A percentile compares a stretch with the other conserved stretches of the same genome.
These are phyloP conservation scores for Tricholomella constricta DNA, from an alignment of 768 basidiomycete genomes.

Conservation along the genomic window DNA sequence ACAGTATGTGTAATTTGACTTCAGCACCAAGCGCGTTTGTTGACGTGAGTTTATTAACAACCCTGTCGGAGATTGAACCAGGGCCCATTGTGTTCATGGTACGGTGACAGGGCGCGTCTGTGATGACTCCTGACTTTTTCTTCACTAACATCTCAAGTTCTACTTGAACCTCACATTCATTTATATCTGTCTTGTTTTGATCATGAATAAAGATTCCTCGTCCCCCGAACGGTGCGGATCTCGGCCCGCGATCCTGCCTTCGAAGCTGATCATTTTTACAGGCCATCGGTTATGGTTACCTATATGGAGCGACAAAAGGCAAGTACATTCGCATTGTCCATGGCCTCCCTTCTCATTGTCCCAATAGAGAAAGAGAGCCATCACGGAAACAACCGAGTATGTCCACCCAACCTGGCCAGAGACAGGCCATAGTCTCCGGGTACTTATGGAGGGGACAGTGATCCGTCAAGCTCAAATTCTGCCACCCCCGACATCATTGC, in stretches of 20 bases:
- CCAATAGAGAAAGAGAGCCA: slow-evolving; percentile 27
- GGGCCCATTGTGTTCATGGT: neutral
- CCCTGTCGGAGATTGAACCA: slow-evolving; percentile 1
- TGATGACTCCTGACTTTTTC: neutral
- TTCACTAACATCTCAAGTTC: neutral
- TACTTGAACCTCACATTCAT: slow-evolving; percentile 17
- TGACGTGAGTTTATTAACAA: neutral
- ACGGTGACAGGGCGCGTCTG: neutral
- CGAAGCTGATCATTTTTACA: slow-evolving; percentile 6
- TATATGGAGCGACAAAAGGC: slow-evolving; percentile 41
- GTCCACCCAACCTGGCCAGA: slow-evolving; percentile 4
- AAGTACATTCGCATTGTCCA: slow-evolving; percentile 7
- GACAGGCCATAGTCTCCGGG: neutral
- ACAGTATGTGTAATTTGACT: slow-evolving; percentile 4
- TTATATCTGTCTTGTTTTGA: slow-evolving; percentile 5
- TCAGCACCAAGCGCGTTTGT: neutral
- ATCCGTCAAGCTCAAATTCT: slow-evolving; percentile 10
- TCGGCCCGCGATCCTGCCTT: neutral
- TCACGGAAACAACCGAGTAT: slow-evolving; percentile 20
- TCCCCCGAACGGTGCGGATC: slow-evolving; percentile 21
- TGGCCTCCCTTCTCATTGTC: slow-evolving; percentile 10
- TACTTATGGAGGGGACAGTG: slow-evolving; percentile 10
- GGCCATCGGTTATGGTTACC: slow-evolving; percentile 27
- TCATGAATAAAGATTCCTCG: slow-evolving; percentile 14
- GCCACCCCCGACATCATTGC: neutral